Evolutionary conservation across 306 rosid genomes (phyloP).

Genomic region (Carpinus fangiana): DNA sequence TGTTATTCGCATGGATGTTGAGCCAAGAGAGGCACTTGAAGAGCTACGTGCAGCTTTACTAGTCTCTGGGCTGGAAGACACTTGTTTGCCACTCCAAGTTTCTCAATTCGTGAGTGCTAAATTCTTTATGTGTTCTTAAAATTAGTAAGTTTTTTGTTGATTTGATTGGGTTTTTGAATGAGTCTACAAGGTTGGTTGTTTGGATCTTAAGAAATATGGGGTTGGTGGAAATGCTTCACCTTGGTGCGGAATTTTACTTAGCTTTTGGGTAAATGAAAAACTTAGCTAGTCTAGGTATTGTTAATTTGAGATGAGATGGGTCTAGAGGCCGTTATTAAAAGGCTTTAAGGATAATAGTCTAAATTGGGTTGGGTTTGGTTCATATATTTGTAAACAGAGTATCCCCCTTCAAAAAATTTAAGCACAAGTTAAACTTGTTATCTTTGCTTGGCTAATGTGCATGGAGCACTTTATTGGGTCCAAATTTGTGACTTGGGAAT

Average conservation of each 20-base stretch:
- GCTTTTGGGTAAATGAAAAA: no score
- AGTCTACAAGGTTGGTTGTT: background rate
- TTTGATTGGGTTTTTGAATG: slow-evolving; percentile 1
- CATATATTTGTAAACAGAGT: no score
- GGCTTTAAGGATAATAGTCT: background rate
- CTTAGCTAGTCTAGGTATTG: background rate
- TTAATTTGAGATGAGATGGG: background rate
- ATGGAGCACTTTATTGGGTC: background rate
- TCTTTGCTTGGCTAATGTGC: background rate
- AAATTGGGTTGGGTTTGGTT: slow-evolving; percentile 18
- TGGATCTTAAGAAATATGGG: background rate
- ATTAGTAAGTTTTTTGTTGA: background rate
- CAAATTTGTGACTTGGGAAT: background rate
- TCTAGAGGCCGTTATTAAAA: background rate
- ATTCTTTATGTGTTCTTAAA: background rate
- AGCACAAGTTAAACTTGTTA: background rate
- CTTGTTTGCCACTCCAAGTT: slow-evolving; percentile 79
- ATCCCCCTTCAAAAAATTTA: no score
- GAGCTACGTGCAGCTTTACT: slow-evolving; percentile 69
- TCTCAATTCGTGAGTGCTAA: slow-evolving; percentile 72
- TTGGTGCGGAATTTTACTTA: background rate
- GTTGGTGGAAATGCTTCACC: background rate
- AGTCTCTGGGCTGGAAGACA: slow-evolving; percentile 81
- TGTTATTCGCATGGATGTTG: slow-evolving; percentile 87
- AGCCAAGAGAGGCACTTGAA: slow-evolving; percentile 73